Evolutionary conservation across 2,329 filamentous ascomycete genomes (phyloP).

Genomic region (Penicillium brasilianum): DNA sequence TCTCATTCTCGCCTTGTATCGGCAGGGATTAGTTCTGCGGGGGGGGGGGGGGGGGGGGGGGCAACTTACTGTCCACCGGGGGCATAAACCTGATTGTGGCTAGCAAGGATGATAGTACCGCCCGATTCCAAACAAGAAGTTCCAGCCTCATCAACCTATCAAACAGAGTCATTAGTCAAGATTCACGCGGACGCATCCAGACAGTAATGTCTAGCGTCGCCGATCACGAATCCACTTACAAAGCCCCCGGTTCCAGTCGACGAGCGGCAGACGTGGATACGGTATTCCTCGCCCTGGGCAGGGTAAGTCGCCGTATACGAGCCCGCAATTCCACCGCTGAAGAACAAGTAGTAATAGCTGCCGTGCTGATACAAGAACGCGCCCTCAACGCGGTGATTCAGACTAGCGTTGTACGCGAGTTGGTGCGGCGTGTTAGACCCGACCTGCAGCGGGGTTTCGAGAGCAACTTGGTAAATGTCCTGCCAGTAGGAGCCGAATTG

Average conservation of each 20-base stretch:
- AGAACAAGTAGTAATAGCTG: conserved; percentile 68
- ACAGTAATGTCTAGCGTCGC: neutral
- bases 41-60: neutral
- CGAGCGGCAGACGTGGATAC: conserved; percentile 67
- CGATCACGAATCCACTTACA: conserved; percentile 39
- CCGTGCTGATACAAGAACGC: conserved; percentile 60
- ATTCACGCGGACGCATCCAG: no score
- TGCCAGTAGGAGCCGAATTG: conserved; percentile 75
- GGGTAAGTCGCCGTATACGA: conserved; percentile 58
- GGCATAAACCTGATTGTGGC: conserved; percentile 65
- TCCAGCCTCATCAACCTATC: conserved; percentile 59
- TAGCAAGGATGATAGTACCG: conserved; percentile 65
- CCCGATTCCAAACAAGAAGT: conserved; percentile 60
- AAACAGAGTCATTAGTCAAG: neutral
- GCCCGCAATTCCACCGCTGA: conserved; percentile 64
- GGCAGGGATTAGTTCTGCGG: neutral
- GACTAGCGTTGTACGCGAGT: conserved; percentile 59
- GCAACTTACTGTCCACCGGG: conserved; percentile 67
- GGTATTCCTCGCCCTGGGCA: conserved; percentile 65
- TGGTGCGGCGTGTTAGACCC: conserved; percentile 48
- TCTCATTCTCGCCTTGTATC: neutral
- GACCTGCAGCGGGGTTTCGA: conserved; percentile 43
- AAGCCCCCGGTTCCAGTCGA: conserved; percentile 59
- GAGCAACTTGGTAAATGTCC: conserved; percentile 64
- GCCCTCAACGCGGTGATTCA: conserved; percentile 62